A percentile compares a stretch with the other conserved stretches of the same genome.
These are phyloP conservation scores for Sequoia sempervirens DNA, from an alignment of 75 land plant genomes.

Conservation along the genomic window DNA sequence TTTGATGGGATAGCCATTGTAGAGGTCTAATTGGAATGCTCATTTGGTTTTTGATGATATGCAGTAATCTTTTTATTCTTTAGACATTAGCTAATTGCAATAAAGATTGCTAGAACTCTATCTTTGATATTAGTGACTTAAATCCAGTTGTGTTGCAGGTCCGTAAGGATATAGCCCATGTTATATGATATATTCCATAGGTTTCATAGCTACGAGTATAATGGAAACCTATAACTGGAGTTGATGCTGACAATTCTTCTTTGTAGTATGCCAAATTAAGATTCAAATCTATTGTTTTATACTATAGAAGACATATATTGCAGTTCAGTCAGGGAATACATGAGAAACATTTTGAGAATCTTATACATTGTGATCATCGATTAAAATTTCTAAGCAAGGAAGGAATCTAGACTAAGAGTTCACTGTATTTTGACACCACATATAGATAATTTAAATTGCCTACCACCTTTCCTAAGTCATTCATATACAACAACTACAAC, in stretches of 20 bases:
- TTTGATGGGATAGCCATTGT: neutral
- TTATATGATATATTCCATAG: neutral
- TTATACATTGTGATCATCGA: conserved; percentile 58
- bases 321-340: conserved; percentile 60
- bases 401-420: too few species aligned
- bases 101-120: neutral
- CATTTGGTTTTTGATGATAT: neutral
- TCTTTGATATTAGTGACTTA: neutral
- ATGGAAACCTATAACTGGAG: neutral
- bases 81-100: neutral
- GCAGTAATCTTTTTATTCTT: neutral
- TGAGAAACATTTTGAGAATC: conserved; percentile 71
- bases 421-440: too few species aligned
- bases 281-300: neutral
- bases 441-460: too few species aligned
- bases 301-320: conserved; percentile 28
- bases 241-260: neutral
- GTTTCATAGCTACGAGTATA: neutral
- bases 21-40: neutral
- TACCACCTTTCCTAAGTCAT: too few species aligned
- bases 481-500: too few species aligned
- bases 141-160: neutral
- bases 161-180: neutral
- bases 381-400: conserved; percentile 31
- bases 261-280: neutral